These are phyloP conservation scores for Ogataea dorogensis DNA, from an alignment of 805 yeast genomes.

Conservation along the genomic window DNA sequence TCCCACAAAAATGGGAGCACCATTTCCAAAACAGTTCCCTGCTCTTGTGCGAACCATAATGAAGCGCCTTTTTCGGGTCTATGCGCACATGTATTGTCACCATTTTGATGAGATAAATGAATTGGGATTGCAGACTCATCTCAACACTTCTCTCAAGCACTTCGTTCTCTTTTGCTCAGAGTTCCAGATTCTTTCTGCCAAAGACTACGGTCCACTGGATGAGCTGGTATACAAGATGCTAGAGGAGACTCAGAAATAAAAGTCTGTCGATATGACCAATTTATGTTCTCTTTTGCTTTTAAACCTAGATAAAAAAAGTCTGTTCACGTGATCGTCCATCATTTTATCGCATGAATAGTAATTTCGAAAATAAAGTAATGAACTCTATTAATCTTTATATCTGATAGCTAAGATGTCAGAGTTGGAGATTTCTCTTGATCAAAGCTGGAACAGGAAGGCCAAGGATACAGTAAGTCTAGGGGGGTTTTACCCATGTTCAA, in stretches of 20 bases:
- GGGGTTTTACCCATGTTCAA: not conserved
- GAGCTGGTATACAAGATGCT: constrained; percentile 75
- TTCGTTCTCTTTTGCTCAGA: constrained; percentile 85
- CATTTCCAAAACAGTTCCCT: constrained; percentile 83
- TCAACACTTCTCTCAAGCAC: constrained; percentile 92
- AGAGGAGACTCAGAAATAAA: constrained; percentile 31
- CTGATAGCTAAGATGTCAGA: too few species aligned
- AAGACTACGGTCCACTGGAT: constrained; percentile 90
- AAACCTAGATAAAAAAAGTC: not conserved
- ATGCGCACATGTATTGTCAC: constrained; percentile 97
- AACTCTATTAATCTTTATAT: not conserved
- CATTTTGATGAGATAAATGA: constrained; percentile 95
- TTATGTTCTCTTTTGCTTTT: not conserved
- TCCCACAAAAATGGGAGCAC: constrained; percentile 88
- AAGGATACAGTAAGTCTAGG: constrained; percentile 44
- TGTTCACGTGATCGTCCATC: constrained; percentile 26
- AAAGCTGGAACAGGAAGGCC: constrained; percentile 42
- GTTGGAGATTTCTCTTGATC: too few species aligned
- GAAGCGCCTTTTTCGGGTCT: constrained; percentile 88
- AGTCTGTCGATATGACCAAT: not conserved
- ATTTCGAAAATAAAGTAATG: too few species aligned
- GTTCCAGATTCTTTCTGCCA: constrained; percentile 69
- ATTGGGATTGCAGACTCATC: constrained; percentile 85
- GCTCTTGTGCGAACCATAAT: constrained; percentile 79
- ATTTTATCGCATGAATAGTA: too few species aligned